A percentile compares a stretch with the other conserved stretches of the same genome.
Conservation (phyloP, 805 yeast species). For the Candida tammaniensis region DNA sequence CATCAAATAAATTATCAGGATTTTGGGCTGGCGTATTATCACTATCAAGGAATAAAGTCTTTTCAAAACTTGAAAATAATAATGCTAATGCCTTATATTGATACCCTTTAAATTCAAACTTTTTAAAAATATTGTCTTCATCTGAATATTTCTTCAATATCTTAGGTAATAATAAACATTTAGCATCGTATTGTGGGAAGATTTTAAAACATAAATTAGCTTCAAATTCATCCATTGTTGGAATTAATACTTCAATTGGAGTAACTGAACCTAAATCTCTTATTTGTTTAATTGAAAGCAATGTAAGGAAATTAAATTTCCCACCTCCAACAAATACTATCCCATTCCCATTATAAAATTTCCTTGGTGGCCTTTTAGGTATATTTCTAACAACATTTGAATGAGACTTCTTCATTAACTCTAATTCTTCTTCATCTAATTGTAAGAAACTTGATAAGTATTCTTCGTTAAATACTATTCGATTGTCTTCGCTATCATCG, state of each 20-base stretch:
- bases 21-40: slow-evolving; percentile 70
- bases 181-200: slow-evolving; percentile 37
- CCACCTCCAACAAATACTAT: slow-evolving; percentile 81
- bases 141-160: slow-evolving; percentile 18
- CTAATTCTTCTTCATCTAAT: slow-evolving; percentile 40
- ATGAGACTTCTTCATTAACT: slow-evolving; percentile 48
- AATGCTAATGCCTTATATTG: slow-evolving; percentile 44
- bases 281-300: slow-evolving; percentile 61
- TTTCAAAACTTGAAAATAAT: slow-evolving; percentile 54
- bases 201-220: slow-evolving; percentile 48
- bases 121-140: slow-evolving; percentile 18
- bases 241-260: slow-evolving; percentile 83
- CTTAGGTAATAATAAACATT: slow-evolving; percentile 36
- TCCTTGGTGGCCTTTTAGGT: slow-evolving; percentile 37
- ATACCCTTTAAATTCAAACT: slow-evolving; percentile 41
- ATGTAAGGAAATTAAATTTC: slow-evolving; percentile 66
- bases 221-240: slow-evolving; percentile 67
- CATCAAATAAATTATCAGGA: slow-evolving; percentile 57
- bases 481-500: slow-evolving; percentile 23
- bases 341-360: slow-evolving; percentile 46
- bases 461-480: slow-evolving; percentile 46
- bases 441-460: slow-evolving; percentile 51
- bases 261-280: slow-evolving; percentile 63
- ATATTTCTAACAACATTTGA: slow-evolving; percentile 40
- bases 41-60: slow-evolving; percentile 69